phyloP scores from a whole-genome alignment of 2,329 filamentous ascomycete species.

The Neofusicoccum ribis region DNA sequence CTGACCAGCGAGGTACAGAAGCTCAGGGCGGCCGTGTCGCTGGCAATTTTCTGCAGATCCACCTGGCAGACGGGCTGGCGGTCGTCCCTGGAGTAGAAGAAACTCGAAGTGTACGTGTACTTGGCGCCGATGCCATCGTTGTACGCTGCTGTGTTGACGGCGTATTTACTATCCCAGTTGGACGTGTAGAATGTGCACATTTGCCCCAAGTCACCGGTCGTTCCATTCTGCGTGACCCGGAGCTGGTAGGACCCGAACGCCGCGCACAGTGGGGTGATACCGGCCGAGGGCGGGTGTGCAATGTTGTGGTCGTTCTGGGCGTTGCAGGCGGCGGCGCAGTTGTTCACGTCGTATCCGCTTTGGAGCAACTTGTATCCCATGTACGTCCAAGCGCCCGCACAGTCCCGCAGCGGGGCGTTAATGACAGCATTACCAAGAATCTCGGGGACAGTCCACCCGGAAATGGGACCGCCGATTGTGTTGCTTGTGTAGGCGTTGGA shows the following conservation, averaged over 20 bases:
- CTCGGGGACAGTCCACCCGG: constrained; percentile 20
- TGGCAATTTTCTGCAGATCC: too few relatives aligned
- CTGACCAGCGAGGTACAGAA: too few relatives aligned
- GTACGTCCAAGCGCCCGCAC: constrained; percentile 25
- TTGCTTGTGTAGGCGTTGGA: constrained; percentile 24
- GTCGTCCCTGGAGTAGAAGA: neutral
- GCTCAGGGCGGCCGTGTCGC: too few relatives aligned
- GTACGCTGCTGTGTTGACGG: neutral
- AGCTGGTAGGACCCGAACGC: constrained; percentile 36
- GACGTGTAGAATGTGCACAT: constrained; percentile 21
- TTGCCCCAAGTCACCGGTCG: constrained; percentile 24
- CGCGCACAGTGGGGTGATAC: constrained; percentile 25
- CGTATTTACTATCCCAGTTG: neutral
- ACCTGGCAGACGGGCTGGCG: neutral
- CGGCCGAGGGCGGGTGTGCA: neutral
- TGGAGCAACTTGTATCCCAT: constrained; percentile 30
- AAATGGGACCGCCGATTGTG: neutral
- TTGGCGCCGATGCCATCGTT: neutral
- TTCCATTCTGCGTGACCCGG: constrained; percentile 25
- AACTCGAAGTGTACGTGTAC: constrained; percentile 5
- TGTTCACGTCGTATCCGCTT: constrained; percentile 28
- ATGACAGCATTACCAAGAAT: constrained; percentile 28
- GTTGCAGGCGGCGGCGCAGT: constrained; percentile 32
- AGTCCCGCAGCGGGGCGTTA: constrained; percentile 26
- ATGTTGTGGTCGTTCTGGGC: constrained; percentile 8